Evolutionary conservation across 345 rosid genomes (phyloP).

Genomic region (Nasturtium officinale): DNA sequence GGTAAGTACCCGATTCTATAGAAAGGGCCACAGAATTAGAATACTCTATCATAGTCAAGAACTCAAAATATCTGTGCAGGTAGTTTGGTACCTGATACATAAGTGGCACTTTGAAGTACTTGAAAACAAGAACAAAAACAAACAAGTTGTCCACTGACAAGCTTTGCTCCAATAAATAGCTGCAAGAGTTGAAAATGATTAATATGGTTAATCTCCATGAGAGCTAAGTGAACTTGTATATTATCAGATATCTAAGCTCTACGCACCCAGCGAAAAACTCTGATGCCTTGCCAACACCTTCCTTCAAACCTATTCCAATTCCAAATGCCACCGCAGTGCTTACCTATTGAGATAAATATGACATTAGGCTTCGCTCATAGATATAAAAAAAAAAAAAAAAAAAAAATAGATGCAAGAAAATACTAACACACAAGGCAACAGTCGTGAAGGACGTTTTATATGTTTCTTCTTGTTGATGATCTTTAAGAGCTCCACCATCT

Average conservation of each 20-base stretch:
- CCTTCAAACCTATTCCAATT: constrained; percentile 71
- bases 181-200: constrained; percentile 46
- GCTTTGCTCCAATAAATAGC: constrained; percentile 95
- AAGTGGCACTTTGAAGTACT: constrained; percentile 89
- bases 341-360: constrained; percentile 50
- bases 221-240: not conserved
- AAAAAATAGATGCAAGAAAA: constrained; percentile 29
- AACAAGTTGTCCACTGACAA: constrained; percentile 96
- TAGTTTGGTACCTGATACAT: constrained; percentile 75
- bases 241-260: not conserved
- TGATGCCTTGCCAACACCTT: constrained; percentile 79
- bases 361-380: constrained; percentile 23
- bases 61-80: constrained; percentile 10
- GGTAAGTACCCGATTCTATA: constrained; percentile 79
- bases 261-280: constrained; percentile 93
- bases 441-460: constrained; percentile 63
- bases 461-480: constrained; percentile 45
- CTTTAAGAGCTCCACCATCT: constrained; percentile 40
- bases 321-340: constrained; percentile 82
- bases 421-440: constrained; percentile 82
- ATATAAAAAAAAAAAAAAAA: constrained; percentile 4
- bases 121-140: constrained; percentile 89
- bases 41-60: constrained; percentile 17
- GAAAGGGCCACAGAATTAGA: constrained; percentile 14
- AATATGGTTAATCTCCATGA: not conserved